phyloP scores from a whole-genome alignment of 2,329 filamentous ascomycete species.

The Botrytis cinerea region DNA sequence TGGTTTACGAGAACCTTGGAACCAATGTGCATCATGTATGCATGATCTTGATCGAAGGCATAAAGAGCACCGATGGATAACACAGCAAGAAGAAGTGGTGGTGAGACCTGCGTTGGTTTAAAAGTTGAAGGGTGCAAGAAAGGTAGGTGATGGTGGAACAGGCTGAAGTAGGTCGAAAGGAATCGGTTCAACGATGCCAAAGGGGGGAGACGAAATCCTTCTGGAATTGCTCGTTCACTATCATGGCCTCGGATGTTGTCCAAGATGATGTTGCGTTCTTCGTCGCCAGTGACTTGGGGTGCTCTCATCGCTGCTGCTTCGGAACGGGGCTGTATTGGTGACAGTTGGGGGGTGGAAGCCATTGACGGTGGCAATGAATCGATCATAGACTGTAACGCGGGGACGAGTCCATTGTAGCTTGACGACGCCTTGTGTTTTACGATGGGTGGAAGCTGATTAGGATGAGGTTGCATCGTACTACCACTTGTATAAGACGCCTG shows the following conservation, averaged over 20 bases:
- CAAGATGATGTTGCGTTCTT: constrained; percentile 81
- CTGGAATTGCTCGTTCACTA: constrained; percentile 77
- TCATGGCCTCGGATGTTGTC: constrained; percentile 84
- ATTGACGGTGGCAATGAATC: constrained; percentile 69
- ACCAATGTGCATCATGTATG: constrained; percentile 95
- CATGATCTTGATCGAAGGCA: constrained; percentile 95
- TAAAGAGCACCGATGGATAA: constrained; percentile 95
- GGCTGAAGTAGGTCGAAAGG: constrained; percentile 90
- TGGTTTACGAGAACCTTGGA: constrained; percentile 97
- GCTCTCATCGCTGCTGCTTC: constrained; percentile 57
- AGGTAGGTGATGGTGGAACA: constrained; percentile 95
- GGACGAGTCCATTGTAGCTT: constrained; percentile 59
- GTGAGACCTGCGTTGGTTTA: constrained; percentile 74
- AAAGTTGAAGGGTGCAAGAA: constrained; percentile 95
- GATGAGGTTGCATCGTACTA: constrained; percentile 57
- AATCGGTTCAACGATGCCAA: constrained; percentile 85
- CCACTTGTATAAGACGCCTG: constrained; percentile 63
- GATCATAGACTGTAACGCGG: constrained; percentile 70
- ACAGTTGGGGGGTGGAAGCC: constrained; percentile 71
- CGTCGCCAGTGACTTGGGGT: constrained; percentile 80
- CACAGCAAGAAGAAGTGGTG: constrained; percentile 82
- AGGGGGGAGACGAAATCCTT: constrained; percentile 85
- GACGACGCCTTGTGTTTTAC: constrained; percentile 61
- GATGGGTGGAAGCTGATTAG: constrained; percentile 66
- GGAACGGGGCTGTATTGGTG: constrained; percentile 67